These are phyloP conservation scores for Fusarium xylarioides DNA, from an alignment of 2,329 filamentous ascomycete species.

Conservation along the genomic window DNA sequence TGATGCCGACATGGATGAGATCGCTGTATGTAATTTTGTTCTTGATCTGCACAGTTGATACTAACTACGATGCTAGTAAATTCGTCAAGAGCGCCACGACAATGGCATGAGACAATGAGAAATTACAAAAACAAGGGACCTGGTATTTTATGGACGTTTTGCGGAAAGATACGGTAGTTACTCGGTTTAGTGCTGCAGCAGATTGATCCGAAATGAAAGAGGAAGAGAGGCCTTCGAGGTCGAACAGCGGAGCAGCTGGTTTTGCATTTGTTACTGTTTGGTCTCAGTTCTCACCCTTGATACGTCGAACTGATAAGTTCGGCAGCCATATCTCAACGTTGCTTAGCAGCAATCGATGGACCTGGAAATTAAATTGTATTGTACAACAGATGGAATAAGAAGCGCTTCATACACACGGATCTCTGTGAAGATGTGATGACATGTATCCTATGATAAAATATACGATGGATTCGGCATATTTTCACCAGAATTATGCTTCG, in stretches of 20 bases:
- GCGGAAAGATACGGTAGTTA: slow-evolving; percentile 19
- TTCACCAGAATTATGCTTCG: not conserved
- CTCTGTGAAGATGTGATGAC: not conserved
- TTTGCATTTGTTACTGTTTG: slow-evolving; percentile 40
- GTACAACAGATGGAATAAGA: slow-evolving; percentile 38
- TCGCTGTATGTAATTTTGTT: slow-evolving; percentile 52
- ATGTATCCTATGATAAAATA: not conserved
- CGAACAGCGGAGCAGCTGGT: slow-evolving; percentile 36
- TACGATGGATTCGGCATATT: not conserved
- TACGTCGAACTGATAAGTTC: not conserved
- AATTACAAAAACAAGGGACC: slow-evolving; percentile 37
- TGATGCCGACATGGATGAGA: slow-evolving; percentile 74
- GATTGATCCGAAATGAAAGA: slow-evolving; percentile 32
- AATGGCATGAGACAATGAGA: slow-evolving; percentile 18
- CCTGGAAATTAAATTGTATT: slow-evolving; percentile 21
- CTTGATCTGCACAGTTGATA: not conserved
- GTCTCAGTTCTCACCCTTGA: slow-evolving; percentile 25
- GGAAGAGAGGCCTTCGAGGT: slow-evolving; percentile 19
- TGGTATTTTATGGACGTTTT: slow-evolving; percentile 15
- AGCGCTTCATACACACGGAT: slow-evolving; percentile 4
- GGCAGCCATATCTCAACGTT: not conserved
- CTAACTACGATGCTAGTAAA: slow-evolving; percentile 33
- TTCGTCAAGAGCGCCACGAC: not conserved
- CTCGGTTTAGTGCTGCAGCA: slow-evolving; percentile 30
- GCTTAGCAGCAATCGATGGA: not conserved